These are phyloP conservation scores for Microcos paniculata DNA, from an alignment of 345 rosid species.

Conservation along the genomic window DNA sequence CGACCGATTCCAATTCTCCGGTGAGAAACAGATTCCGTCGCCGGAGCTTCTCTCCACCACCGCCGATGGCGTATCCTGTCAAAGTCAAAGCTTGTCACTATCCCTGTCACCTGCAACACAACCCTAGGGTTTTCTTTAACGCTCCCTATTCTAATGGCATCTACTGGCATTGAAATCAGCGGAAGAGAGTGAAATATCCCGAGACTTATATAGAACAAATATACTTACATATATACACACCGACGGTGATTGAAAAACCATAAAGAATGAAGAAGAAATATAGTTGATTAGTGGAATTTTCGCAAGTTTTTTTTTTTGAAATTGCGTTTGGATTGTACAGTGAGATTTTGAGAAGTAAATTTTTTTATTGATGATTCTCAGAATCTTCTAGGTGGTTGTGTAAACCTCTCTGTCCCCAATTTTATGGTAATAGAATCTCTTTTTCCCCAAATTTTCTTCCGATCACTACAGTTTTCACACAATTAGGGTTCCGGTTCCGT, in stretches of 20 bases:
- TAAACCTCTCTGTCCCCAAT: neutral
- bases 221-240: neutral
- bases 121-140: constrained; percentile 23
- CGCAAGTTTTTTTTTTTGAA: neutral
- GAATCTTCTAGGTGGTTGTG: neutral
- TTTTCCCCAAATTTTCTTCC: neutral
- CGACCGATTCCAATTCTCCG: constrained; percentile 26
- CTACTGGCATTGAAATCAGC: constrained; percentile 14
- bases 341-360: neutral
- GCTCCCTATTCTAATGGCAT: constrained; percentile 22
- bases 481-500: neutral
- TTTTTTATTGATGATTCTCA: neutral
- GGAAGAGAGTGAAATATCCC: neutral
- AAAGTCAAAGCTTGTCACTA: constrained; percentile 20
- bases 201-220: neutral
- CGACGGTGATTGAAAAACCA: neutral
- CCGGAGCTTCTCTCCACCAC: constrained; percentile 21
- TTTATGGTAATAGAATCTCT: neutral
- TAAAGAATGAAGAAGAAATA: neutral
- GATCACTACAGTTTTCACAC: neutral
- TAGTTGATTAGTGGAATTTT: neutral
- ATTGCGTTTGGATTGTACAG: neutral
- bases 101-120: constrained; percentile 27
- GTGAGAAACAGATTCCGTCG: constrained; percentile 9
- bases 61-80: constrained; percentile 27